Conservation (phyloP, 176 grass and related monocot genomes). For the Pharus latifolius region DNA sequence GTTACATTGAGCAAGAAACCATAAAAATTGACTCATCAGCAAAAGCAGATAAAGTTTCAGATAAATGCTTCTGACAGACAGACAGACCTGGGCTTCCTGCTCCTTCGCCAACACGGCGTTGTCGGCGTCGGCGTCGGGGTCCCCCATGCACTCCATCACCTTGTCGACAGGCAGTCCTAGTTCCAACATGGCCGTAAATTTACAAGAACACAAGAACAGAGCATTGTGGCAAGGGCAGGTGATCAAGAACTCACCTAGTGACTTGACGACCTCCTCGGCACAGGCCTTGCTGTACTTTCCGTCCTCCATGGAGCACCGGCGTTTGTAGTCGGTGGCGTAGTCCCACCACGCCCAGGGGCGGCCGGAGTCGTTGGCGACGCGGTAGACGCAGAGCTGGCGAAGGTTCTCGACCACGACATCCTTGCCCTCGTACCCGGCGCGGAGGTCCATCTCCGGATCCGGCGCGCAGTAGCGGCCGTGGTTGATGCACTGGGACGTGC, state of each 20-base stretch:
- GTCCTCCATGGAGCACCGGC: slow-evolving; percentile 93
- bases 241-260: slow-evolving; percentile 66
- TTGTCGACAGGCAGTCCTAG: slow-evolving; percentile 51
- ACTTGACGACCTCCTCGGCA: slow-evolving; percentile 61
- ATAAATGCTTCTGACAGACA: neutral
- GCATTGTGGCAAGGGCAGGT: no score
- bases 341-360: slow-evolving; percentile 93
- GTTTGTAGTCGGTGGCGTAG: slow-evolving; percentile 80
- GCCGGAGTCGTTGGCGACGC: slow-evolving; percentile 58
- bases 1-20: no score
- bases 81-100: slow-evolving; percentile 66
- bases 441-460: slow-evolving; percentile 80
- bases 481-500: slow-evolving; percentile 92
- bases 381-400: slow-evolving; percentile 81
- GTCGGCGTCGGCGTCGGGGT: slow-evolving; percentile 76
- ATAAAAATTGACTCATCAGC: no score
- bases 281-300: slow-evolving; percentile 86
- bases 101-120: slow-evolving; percentile 77
- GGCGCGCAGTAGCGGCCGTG: slow-evolving; percentile 82
- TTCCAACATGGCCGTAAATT: neutral
- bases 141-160: slow-evolving; percentile 84
- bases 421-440: slow-evolving; percentile 69
- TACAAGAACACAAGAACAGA: neutral
- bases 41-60: no score
- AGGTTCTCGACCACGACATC: slow-evolving; percentile 91